These are phyloP conservation scores for Pseudogymnoascus sp. DNA, from an alignment of 2,329 filamentous ascomycete genomes.

Conservation along the genomic window DNA sequence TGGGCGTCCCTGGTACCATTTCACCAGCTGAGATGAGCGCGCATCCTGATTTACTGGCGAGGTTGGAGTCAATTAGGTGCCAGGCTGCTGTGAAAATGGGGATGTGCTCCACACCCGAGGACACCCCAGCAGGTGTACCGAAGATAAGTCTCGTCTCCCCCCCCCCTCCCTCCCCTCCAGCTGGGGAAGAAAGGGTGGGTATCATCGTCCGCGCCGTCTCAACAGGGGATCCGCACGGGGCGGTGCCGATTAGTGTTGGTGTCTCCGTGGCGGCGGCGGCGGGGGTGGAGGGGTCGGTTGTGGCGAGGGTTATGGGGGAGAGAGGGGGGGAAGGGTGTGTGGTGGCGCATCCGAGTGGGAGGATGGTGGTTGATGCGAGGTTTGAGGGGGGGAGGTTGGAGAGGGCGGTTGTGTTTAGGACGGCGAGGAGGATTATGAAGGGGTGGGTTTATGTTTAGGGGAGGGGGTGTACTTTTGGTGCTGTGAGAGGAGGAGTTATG, in stretches of 20 bases:
- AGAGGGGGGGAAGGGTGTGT: constrained; percentile 28
- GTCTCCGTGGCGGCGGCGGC: constrained; percentile 40
- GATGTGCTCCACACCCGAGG: constrained; percentile 34
- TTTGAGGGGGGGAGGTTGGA: constrained; percentile 30
- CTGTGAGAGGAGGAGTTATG: neutral
- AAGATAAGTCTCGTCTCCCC: constrained; percentile 51
- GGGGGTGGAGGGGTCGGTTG: constrained; percentile 34
- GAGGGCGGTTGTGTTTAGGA: constrained; percentile 37
- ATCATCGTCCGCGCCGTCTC: constrained; percentile 42
- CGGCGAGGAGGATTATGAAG: constrained; percentile 39
- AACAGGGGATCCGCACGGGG: constrained; percentile 47
- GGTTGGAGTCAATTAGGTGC: constrained; percentile 47
- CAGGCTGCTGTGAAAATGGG: constrained; percentile 54
- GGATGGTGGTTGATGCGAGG: constrained; percentile 33
- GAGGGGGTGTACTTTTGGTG: neutral
- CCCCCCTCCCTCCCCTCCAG: neutral
- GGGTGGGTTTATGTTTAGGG: constrained; percentile 32
- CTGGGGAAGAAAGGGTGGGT: constrained; percentile 23
- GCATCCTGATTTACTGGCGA: constrained; percentile 33
- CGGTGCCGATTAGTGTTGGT: constrained; percentile 46
- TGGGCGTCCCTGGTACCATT: constrained; percentile 42
- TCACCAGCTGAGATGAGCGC: constrained; percentile 45
- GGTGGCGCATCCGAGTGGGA: constrained; percentile 40
- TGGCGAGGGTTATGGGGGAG: constrained; percentile 20
- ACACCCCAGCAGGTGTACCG: constrained; percentile 49